A percentile compares a stretch with the other conserved stretches of the same genome.
phyloP scores from a whole-genome alignment of 805 yeast species.

The Yarrowia divulgata region DNA sequence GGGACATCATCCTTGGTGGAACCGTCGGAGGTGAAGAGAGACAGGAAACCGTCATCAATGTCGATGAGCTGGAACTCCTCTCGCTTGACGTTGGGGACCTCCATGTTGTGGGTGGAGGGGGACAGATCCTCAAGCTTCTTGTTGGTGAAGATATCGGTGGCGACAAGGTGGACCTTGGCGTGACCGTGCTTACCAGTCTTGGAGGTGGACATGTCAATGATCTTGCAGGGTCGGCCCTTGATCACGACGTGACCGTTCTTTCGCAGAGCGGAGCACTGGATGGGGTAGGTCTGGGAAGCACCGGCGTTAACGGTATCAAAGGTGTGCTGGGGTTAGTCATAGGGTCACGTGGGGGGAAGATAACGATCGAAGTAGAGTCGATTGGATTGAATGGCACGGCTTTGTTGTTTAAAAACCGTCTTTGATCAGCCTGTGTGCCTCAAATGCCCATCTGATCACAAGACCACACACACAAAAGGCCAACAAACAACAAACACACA shows the following conservation, averaged over 20 bases:
- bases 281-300: conserved; percentile 97
- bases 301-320: conserved; percentile 99
- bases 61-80: conserved; percentile 94
- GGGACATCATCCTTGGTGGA: conserved; percentile 99
- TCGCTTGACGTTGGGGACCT: conserved; percentile 97
- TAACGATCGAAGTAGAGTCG: too few species aligned
- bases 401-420: not conserved
- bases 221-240: conserved; percentile 99
- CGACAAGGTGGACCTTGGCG: conserved; percentile 99
- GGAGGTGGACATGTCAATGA: conserved; percentile 99
- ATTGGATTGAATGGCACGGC: not conserved
- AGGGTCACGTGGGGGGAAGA: too few species aligned
- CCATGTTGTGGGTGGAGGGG: conserved; percentile 99
- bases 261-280: conserved; percentile 99
- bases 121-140: conserved; percentile 99
- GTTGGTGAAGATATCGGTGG: conserved; percentile 98
- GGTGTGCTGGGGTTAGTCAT: conserved; percentile 65
- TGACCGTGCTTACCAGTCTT: conserved; percentile 99
- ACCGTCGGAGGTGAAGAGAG: conserved; percentile 96
- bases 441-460: conserved; percentile 1
- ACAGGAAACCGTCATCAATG: conserved; percentile 97
- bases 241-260: conserved; percentile 99
- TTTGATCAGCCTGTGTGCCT: not conserved
- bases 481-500: not conserved
- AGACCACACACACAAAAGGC: conserved; percentile 3